Percentiles rank a stretch among this genome's conserved stretches.
Evolutionary conservation across 768 basidiomycete genomes (phyloP).

Genomic region (Phlebiopsis flavidoalba): DNA sequence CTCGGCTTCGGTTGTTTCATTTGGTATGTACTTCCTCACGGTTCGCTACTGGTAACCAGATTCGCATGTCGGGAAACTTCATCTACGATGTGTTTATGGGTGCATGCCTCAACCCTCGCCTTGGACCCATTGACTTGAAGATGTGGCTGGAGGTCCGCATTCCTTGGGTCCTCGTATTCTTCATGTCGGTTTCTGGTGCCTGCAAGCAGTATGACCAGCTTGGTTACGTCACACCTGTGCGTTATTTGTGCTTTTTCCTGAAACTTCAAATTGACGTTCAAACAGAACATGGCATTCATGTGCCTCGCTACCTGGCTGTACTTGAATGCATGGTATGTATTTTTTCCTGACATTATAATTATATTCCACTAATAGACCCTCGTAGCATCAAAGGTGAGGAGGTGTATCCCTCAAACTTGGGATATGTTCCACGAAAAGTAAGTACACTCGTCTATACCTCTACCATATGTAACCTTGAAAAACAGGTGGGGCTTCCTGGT

Average conservation of each 20-base stretch:
- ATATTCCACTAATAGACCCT: constrained; percentile 4
- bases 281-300: constrained; percentile 95
- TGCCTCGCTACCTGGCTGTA: constrained; percentile 94
- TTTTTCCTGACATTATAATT: background rate
- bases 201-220: constrained; percentile 93
- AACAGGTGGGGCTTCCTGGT: constrained; percentile 90
- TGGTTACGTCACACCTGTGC: constrained; percentile 87
- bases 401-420: constrained; percentile 95
- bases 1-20: constrained; percentile 73
- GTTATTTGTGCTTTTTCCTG: constrained; percentile 22
- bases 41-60: constrained; percentile 69
- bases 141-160: constrained; percentile 99
- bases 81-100: constrained; percentile 98
- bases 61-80: constrained; percentile 93
- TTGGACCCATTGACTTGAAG: constrained; percentile 90
- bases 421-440: constrained; percentile 99
- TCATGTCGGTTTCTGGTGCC: constrained; percentile 85
- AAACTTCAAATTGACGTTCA: background rate
- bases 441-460: constrained; percentile 10
- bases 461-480: background rate
- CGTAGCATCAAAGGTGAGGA: constrained; percentile 86
- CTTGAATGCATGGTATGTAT: constrained; percentile 81
- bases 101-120: constrained; percentile 86
- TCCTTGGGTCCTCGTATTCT: constrained; percentile 95
- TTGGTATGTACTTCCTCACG: constrained; percentile 75